phyloP scores from a whole-genome alignment of 2,329 filamentous ascomycete genomes.

The Fusarium scirpi region DNA sequence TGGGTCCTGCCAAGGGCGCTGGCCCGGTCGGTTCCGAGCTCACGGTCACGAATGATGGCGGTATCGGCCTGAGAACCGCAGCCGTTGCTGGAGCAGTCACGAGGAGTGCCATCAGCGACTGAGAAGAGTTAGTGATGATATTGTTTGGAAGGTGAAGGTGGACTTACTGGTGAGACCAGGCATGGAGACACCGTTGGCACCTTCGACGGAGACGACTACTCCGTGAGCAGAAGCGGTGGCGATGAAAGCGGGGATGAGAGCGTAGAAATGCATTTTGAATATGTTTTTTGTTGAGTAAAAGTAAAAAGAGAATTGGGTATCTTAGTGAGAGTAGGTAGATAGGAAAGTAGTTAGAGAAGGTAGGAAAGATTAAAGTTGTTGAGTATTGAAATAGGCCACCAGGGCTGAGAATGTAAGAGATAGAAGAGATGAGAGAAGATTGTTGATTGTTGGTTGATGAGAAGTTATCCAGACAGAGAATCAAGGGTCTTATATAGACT shows the following conservation, averaged over 20 bases:
- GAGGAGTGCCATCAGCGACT: constrained; percentile 74
- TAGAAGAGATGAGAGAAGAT: background rate
- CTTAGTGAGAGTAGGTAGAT: background rate
- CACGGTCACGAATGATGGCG: constrained; percentile 73
- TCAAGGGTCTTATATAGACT: constrained; percentile 6
- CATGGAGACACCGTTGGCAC: constrained; percentile 73
- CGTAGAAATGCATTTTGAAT: constrained; percentile 49
- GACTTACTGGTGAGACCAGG: constrained; percentile 66
- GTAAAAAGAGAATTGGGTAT: background rate
- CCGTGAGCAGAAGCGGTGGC: constrained; percentile 68
- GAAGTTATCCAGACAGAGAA: background rate
- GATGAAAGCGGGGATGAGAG: constrained; percentile 52
- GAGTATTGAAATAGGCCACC: background rate
- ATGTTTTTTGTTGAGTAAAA: background rate
- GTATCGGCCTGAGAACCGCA: constrained; percentile 78
- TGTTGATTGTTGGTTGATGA: constrained; percentile 1
- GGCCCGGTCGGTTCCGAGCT: constrained; percentile 64
- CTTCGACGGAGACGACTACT: constrained; percentile 66
- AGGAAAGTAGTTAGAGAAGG: background rate
- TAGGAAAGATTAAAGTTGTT: background rate
- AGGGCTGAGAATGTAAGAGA: background rate
- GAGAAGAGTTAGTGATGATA: too few relatives aligned
- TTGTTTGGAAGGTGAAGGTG: too few relatives aligned
- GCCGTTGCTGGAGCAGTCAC: constrained; percentile 70
- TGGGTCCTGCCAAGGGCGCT: constrained; percentile 74